phyloP scores from a whole-genome alignment of 2,329 filamentous ascomycete genomes.

The Verticillium nubilum region DNA sequence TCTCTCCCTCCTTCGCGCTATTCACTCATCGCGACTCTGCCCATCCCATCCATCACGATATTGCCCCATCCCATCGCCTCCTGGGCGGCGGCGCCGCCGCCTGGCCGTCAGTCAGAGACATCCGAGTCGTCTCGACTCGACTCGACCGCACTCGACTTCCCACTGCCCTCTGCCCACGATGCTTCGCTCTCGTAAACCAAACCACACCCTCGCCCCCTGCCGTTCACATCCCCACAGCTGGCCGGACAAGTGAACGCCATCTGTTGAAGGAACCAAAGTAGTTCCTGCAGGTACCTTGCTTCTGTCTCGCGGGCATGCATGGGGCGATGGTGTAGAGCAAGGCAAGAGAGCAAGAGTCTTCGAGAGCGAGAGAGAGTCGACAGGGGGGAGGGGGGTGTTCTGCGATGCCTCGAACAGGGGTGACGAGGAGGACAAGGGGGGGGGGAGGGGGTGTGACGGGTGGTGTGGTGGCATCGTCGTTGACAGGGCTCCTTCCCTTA shows the following conservation, averaged over 20 bases:
- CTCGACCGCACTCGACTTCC: not conserved
- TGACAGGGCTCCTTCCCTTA: not conserved
- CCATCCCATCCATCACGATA: not conserved
- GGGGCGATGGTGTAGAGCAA: not conserved
- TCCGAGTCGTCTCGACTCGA: not conserved
- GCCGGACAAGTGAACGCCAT: not conserved
- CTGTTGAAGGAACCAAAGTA: slow-evolving; percentile 1
- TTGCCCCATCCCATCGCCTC: not conserved
- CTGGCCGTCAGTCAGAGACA: not conserved
- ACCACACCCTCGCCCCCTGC: not conserved
- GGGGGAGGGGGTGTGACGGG: not conserved
- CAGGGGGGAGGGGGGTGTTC: not conserved
- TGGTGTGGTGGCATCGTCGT: not conserved
- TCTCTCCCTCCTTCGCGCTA: not conserved
- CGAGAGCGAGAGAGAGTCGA: not conserved
- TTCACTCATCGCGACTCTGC: not conserved
- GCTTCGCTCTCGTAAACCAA: not conserved
- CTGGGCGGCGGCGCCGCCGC: too few species aligned
- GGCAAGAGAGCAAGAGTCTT: not conserved
- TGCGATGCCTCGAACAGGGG: not conserved
- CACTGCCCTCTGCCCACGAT: not conserved
- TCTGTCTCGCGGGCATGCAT: slow-evolving; percentile 2
- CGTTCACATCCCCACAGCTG: not conserved
- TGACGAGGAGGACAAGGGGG: not conserved
- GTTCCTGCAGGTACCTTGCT: slow-evolving; percentile 16